phyloP scores from a whole-genome alignment of 2,329 filamentous ascomycete genomes.

The Fusarium solani-melongenae region DNA sequence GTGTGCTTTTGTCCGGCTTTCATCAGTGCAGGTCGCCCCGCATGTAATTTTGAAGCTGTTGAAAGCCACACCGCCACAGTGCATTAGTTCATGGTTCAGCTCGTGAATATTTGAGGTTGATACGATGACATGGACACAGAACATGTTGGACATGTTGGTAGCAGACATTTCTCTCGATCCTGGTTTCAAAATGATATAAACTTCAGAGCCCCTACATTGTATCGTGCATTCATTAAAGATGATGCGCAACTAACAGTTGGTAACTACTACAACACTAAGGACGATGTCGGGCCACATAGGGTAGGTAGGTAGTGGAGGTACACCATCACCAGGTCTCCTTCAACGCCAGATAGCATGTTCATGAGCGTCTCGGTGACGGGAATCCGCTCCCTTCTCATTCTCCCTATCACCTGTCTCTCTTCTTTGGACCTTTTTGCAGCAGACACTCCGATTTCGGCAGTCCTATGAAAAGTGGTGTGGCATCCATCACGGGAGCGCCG shows the following conservation, averaged over 20 bases:
- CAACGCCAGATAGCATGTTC: neutral
- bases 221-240: neutral
- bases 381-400: neutral
- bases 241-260: neutral
- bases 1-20: constrained; percentile 7
- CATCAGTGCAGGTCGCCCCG: constrained; percentile 2
- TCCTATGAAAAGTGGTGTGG: neutral
- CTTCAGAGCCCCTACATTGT: neutral
- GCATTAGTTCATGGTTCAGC: neutral
- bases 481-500: neutral
- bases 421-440: neutral
- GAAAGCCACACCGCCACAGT: constrained; percentile 31
- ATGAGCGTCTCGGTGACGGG: neutral
- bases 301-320: neutral
- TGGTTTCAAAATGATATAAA: neutral
- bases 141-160: neutral
- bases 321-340: neutral
- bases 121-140: neutral
- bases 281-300: neutral
- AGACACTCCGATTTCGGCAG: neutral
- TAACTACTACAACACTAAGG: neutral
- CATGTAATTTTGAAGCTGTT: constrained; percentile 24
- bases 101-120: neutral
- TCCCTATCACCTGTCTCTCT: neutral
- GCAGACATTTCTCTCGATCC: neutral